Evolutionary conservation across 331 rosid species (phyloP).

Genomic region (Prunus yedoensis): DNA sequence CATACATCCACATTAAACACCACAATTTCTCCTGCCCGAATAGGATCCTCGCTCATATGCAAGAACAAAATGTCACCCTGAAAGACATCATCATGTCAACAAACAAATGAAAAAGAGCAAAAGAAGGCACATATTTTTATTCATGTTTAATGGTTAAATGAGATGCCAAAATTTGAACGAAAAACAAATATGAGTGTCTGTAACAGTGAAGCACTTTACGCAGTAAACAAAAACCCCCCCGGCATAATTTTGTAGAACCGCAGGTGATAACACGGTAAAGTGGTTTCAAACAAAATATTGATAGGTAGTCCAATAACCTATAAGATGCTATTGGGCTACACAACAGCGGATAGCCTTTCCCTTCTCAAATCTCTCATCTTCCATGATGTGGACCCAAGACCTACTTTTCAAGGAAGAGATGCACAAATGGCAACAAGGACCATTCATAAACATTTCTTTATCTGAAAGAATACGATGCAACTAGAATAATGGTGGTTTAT

Average conservation of each 20-base stretch:
- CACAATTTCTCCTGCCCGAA: slow-evolving; percentile 86
- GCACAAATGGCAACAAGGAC: background rate
- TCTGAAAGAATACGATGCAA: background rate
- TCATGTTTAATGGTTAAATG: background rate
- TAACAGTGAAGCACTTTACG: background rate
- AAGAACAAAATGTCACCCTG: slow-evolving; percentile 87
- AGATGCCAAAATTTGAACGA: background rate
- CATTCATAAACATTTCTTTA: background rate
- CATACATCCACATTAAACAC: slow-evolving; percentile 66
- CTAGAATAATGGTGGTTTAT: background rate
- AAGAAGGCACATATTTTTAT: background rate
- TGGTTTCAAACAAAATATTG: background rate
- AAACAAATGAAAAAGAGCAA: background rate
- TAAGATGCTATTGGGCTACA: background rate
- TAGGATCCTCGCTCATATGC: slow-evolving; percentile 78
- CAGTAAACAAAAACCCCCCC: background rate
- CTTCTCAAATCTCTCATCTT: too few relatives aligned
- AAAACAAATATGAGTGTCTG: background rate
- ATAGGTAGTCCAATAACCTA: background rate
- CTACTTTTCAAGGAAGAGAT: background rate
- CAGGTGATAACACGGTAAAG: background rate
- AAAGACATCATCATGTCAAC: background rate
- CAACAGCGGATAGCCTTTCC: background rate
- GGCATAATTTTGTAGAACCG: background rate
- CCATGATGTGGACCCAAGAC: background rate